Evolutionary conservation across 495 filamentous ascomycete species (phyloP).

Genomic region (Xylaria curta): DNA sequence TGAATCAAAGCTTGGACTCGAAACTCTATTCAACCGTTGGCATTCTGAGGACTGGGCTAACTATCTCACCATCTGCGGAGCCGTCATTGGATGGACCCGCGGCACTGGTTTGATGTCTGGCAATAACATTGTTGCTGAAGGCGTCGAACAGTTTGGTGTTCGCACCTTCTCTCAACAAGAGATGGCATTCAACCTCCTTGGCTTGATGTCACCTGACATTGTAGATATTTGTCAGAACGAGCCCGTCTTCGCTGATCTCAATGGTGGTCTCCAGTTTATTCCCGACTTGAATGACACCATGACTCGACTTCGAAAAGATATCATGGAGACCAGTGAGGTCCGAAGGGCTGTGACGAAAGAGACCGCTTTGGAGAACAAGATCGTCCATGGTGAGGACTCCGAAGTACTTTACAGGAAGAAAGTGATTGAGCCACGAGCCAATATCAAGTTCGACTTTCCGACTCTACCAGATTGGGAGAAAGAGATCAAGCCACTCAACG

Average conservation of each 20-base stretch:
- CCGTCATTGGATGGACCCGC: slow-evolving; percentile 98
- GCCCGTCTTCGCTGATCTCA: slow-evolving; percentile 95
- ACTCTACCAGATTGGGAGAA: slow-evolving; percentile 86
- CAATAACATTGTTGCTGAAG: slow-evolving; percentile 97
- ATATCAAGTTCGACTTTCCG: slow-evolving; percentile 97
- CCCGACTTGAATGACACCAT: slow-evolving; percentile 95
- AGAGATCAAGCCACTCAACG: slow-evolving; percentile 86
- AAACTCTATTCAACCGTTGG: slow-evolving; percentile 99
- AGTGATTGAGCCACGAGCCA: slow-evolving; percentile 89
- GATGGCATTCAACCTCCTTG: slow-evolving; percentile 99
- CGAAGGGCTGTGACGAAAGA: slow-evolving; percentile 94
- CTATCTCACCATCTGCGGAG: slow-evolving; percentile 98
- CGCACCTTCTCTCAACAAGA: slow-evolving; percentile 99
- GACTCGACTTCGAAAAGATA: slow-evolving; percentile 85
- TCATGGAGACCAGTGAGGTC: slow-evolving; percentile 93
- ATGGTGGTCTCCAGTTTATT: slow-evolving; percentile 96
- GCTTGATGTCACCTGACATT: slow-evolving; percentile 92
- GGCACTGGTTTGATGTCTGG: slow-evolving; percentile 97
- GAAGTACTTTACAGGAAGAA: slow-evolving; percentile 95
- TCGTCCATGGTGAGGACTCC: slow-evolving; percentile 91
- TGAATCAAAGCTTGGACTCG: slow-evolving; percentile 94
- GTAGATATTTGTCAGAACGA: slow-evolving; percentile 96
- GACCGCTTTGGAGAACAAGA: slow-evolving; percentile 95
- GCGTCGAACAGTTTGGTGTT: slow-evolving; percentile 93
- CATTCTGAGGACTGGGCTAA: slow-evolving; percentile 96